These are phyloP conservation scores for Meyerozyma sp. DNA, from an alignment of 1,139 yeast genomes.

Conservation along the genomic window DNA sequence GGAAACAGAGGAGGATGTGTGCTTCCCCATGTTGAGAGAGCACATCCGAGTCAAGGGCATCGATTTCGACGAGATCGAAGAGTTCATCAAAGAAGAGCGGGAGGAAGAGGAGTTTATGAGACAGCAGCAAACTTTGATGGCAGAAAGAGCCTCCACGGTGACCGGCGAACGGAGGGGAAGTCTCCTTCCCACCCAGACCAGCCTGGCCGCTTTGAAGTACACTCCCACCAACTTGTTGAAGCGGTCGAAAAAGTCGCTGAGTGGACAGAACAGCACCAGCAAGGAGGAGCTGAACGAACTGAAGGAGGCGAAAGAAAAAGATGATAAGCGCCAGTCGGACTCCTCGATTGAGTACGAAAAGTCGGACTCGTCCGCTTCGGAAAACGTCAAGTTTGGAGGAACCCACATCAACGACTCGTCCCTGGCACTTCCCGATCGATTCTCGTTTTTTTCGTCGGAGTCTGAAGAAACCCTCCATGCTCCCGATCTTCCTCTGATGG, in stretches of 20 bases:
- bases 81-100: slow-evolving; percentile 55
- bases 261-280: slow-evolving; percentile 4
- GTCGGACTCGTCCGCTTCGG: slow-evolving; percentile 15
- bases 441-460: slow-evolving; percentile 76
- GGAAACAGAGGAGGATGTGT: slow-evolving; percentile 95
- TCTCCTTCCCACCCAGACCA: slow-evolving; percentile 11
- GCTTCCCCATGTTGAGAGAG: slow-evolving; percentile 87
- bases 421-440: slow-evolving; percentile 55
- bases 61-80: slow-evolving; percentile 75
- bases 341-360: slow-evolving; percentile 22
- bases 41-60: slow-evolving; percentile 67
- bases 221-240: slow-evolving; percentile 43
- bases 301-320: slow-evolving; percentile 2
- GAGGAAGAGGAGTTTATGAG: slow-evolving; percentile 22
- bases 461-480: slow-evolving; percentile 87
- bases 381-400: slow-evolving; percentile 31
- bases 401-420: slow-evolving; percentile 24
- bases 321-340: slow-evolving; percentile 17
- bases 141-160: slow-evolving; percentile 14
- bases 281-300: background rate
- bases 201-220: slow-evolving; percentile 55
- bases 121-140: slow-evolving; percentile 16
- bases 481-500: slow-evolving; percentile 74
- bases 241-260: slow-evolving; percentile 3
- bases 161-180: slow-evolving; percentile 22